Conservation (phyloP, 2,329 filamentous ascomycete species). For the Byssoonygena ceratinophila region DNA sequence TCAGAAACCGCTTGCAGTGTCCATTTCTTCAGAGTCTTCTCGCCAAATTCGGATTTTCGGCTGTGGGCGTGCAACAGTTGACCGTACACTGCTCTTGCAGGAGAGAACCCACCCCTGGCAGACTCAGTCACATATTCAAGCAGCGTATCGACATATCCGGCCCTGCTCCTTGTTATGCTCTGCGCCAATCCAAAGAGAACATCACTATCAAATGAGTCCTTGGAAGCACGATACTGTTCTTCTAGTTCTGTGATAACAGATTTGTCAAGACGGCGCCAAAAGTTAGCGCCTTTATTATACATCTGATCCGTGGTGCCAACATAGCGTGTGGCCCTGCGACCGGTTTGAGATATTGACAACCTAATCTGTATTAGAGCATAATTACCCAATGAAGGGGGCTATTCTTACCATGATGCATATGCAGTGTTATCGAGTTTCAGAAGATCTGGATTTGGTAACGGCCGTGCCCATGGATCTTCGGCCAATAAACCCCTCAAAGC, state of each 20-base stretch:
- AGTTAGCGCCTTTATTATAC: slow-evolving; percentile 24
- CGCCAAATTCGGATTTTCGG: slow-evolving; percentile 15
- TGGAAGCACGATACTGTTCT: slow-evolving; percentile 18
- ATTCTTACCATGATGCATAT: slow-evolving; percentile 21
- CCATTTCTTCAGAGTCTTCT: slow-evolving; percentile 19
- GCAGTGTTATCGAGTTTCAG: slow-evolving; percentile 17
- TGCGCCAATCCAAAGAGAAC: slow-evolving; percentile 23
- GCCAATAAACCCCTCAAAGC: slow-evolving; percentile 18
- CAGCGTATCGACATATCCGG: slow-evolving; percentile 20
- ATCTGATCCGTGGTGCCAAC: slow-evolving; percentile 21
- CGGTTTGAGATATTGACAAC: slow-evolving; percentile 19
- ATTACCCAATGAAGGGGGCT: background rate
- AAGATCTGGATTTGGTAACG: slow-evolving; percentile 18
- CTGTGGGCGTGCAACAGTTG: slow-evolving; percentile 22
- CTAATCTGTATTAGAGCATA: slow-evolving; percentile 12
- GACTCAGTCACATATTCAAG: slow-evolving; percentile 20
- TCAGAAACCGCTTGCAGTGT: slow-evolving; percentile 21
- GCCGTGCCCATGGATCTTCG: slow-evolving; percentile 20
- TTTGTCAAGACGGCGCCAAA: slow-evolving; percentile 23
- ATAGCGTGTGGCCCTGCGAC: slow-evolving; percentile 8
- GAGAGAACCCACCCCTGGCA: slow-evolving; percentile 19
- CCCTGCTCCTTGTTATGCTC: slow-evolving; percentile 18
- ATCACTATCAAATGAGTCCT: slow-evolving; percentile 19
- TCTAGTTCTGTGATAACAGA: slow-evolving; percentile 21
- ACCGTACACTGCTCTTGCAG: slow-evolving; percentile 22